Evolutionary conservation across 352 stramenopile species (phyloP), one percentile per base, ranked within the genome.

Genomic region (Plasmopara halstedii): DNA sequence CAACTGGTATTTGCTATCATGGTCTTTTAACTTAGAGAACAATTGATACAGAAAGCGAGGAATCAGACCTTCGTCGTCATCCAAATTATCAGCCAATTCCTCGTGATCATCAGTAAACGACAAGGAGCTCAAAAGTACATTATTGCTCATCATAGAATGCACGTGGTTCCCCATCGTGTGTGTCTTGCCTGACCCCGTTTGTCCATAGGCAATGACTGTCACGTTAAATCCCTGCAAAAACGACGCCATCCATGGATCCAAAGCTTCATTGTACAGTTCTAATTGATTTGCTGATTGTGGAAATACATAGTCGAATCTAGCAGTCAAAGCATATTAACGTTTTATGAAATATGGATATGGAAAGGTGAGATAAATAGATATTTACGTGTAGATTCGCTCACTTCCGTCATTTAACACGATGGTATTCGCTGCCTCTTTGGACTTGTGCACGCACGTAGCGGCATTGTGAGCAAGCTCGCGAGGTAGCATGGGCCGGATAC

Each of bases 211-310:
- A 14, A 94, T 84, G 10, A 94, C 76, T 1, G 83, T 94, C 23
- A 89, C 82, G 41, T 94, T 94, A 57, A 91, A 94, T n/a, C 83
- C 83, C 64, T 92, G 80, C 7, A 94, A 46, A 46, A 94, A 94
- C 8, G 79, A 83, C 19, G 79, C 62, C 61, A 94, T 75, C 51
- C 81, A 72, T n/a, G 83, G 80, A 46, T 86, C 53, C 34, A 94
- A 52, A 15, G 74, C 75, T 45, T 84, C 58, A 13, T 81, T 60
- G 23, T 92, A 94, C 31, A 94, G 41, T 18, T 85, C 78, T 60
- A 49, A 61, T 27, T 91, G 80, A 6, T 61, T 70, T 0, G 73
- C 64, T 1, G 66, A 27, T 34, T 68, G 57, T 1, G 77, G 70
- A 43, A 94, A 89, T 1, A 92, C 83, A 33, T 92, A 73, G 46